Evolutionary conservation across 2,329 filamentous ascomycete genomes (phyloP), one percentile per base, ranked within the genome.

Genomic region (Leptosphaerulina australis): DNA sequence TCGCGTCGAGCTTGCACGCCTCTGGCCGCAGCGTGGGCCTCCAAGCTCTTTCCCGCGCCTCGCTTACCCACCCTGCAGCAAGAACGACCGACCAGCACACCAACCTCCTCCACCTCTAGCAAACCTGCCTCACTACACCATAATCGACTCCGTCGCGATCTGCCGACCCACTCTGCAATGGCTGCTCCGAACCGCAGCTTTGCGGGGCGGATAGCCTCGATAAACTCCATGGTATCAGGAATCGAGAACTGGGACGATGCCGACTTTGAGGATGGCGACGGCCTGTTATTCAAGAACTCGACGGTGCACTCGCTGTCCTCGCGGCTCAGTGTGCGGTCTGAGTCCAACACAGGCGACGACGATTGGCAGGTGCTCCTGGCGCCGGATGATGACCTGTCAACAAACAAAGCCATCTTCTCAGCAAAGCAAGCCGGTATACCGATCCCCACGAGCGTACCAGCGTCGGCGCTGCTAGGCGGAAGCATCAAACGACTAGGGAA

Each of bases 401-500:
- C 88, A 8, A 77, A 87, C 62, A 88, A 95, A 68, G 92, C 94
- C 53, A 93, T 99, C 64, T 55, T 55, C 41, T 84, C 89, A 18
- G 89, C 92, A 25, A 88, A 91, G 66, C 87, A 86, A 69, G 92
- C 91, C 20, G 94, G 94, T 60, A 96, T 99, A 58, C 93, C 94
- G 5, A 84, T 97, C 47, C 94, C 94, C 21, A 79, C 84, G 41
- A 92, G 92, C 68, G 85, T 97, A 24, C 91, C 93, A 1, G 85
- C 89, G 22, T 96, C 93, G 15, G 94, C 94, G 22, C 79, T 99
- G 31, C 83, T 94, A 70, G 93, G 93, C 44, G 94, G 94, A 43
- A 93, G 91, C 8, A 97, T 97, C 68, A 96, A 95, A 76, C 83
- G 92, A 61, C 80, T 97, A 25, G 92, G 92, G 10, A 80, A 77